These are phyloP conservation scores for Kwoniella dendrophila DNA, from an alignment of 768 basidiomycete genomes.

Conservation along the genomic window DNA sequence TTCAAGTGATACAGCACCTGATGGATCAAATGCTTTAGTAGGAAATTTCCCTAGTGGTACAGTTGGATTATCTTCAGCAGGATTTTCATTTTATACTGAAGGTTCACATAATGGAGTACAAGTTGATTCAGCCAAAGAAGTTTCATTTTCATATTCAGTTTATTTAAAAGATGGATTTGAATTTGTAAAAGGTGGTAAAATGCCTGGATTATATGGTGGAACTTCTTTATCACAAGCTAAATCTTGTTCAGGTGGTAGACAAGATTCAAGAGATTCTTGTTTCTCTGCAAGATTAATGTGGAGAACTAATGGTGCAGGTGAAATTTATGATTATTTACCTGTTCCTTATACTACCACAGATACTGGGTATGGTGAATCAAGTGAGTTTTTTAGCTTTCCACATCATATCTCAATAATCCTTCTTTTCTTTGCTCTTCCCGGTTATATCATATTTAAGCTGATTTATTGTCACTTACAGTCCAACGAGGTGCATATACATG, in stretches of 20 bases:
- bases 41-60: constrained; percentile 40
- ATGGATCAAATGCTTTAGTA: constrained; percentile 41
- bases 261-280: constrained; percentile 63
- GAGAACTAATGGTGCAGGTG: constrained; percentile 65
- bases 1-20: constrained; percentile 33
- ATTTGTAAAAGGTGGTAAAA: constrained; percentile 71
- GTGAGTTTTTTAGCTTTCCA: constrained; percentile 25
- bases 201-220: constrained; percentile 69
- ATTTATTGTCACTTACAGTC: constrained; percentile 50
- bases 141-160: constrained; percentile 70
- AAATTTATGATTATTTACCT: constrained; percentile 74
- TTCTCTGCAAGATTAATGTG: constrained; percentile 74
- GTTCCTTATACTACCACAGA: constrained; percentile 55
- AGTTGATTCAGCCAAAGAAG: constrained; percentile 67
- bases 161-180: constrained; percentile 67
- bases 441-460: no score
- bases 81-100: constrained; percentile 72
- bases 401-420: neutral
- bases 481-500: constrained; percentile 72
- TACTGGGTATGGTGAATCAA: constrained; percentile 60
- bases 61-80: constrained; percentile 46
- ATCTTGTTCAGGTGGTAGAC: constrained; percentile 68
- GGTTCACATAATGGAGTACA: constrained; percentile 63
- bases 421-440: no score
- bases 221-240: constrained; percentile 60